Conservation (phyloP, 163 green algal genomes). For the Chloromonas sp. region DNA sequence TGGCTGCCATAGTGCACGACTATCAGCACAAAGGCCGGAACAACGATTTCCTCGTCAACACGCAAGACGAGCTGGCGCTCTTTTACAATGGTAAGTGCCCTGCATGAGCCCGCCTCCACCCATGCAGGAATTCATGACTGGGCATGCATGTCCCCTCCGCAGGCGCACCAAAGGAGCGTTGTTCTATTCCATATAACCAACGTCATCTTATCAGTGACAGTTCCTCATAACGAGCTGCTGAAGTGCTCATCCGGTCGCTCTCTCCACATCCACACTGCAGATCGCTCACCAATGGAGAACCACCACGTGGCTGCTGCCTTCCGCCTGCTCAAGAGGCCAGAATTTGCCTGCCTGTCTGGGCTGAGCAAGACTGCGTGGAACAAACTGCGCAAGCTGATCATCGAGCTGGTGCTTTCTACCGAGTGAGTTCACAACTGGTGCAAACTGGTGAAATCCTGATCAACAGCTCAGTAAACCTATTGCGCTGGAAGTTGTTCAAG, state of each 20-base stretch:
- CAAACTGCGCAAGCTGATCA: conserved; percentile 45
- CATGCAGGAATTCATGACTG: too few species aligned
- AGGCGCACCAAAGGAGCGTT: too few species aligned
- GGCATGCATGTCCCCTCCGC: too few species aligned
- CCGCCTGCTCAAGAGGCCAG: conserved; percentile 16
- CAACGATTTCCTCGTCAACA: conserved; percentile 45
- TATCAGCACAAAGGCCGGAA: conserved; percentile 40
- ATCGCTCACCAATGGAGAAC: conserved; percentile 30
- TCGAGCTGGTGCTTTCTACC: conserved; percentile 62
- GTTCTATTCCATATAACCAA: too few species aligned
- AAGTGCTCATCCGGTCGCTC: too few species aligned
- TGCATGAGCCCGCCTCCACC: too few species aligned
- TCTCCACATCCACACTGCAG: too few species aligned
- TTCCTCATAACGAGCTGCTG: too few species aligned
- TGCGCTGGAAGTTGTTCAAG: too few species aligned
- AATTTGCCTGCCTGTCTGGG: conserved; percentile 28
- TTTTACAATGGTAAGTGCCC: conserved; percentile 32
- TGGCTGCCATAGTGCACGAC: conserved; percentile 38
- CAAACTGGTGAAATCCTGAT: background rate
- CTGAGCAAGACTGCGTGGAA: conserved; percentile 40
- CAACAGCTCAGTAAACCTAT: too few species aligned
- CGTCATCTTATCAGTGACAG: too few species aligned
- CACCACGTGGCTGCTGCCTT: conserved; percentile 38
- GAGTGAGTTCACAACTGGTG: conserved; percentile 16
- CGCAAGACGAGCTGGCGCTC: conserved; percentile 11